Percentiles rank a stretch among this genome's conserved stretches.
Conservation (phyloP, 257 asterid species). For the Linderniella brevidens region DNA sequence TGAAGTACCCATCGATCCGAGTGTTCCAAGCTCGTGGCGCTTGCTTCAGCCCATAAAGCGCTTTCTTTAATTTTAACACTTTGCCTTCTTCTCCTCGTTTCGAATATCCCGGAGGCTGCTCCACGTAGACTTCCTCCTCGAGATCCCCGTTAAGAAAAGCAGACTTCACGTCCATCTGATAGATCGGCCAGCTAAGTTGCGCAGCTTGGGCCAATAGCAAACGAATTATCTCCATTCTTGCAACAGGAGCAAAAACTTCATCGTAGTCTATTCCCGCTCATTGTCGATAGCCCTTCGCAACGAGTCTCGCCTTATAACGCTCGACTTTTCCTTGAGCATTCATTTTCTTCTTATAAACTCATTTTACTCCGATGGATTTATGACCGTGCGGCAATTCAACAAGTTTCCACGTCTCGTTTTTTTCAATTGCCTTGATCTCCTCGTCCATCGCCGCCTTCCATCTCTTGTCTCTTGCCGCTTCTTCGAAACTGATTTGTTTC, state of each 20-base stretch:
- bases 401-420: neutral
- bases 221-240: neutral
- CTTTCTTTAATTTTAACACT: constrained; percentile 1
- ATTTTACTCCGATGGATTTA: constrained; percentile 2
- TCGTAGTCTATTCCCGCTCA: neutral
- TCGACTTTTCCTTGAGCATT: neutral
- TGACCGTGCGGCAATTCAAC: neutral
- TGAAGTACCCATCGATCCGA: neutral
- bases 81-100: neutral
- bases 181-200: neutral
- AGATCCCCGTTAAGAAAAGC: neutral
- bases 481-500: neutral
- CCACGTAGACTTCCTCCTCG: neutral
- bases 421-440: neutral
- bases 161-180: neutral
- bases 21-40: neutral
- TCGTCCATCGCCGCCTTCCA: neutral
- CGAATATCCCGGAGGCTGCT: neutral
- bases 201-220: neutral
- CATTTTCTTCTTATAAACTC: neutral
- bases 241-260: neutral
- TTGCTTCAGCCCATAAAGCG: constrained; percentile 1
- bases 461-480: neutral
- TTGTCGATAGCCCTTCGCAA: neutral
- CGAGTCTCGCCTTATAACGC: neutral